Evolutionary conservation across 768 basidiomycete genomes (phyloP), one percentile per base, ranked within the genome.

Genomic region (Boletellus ananiceps): DNA sequence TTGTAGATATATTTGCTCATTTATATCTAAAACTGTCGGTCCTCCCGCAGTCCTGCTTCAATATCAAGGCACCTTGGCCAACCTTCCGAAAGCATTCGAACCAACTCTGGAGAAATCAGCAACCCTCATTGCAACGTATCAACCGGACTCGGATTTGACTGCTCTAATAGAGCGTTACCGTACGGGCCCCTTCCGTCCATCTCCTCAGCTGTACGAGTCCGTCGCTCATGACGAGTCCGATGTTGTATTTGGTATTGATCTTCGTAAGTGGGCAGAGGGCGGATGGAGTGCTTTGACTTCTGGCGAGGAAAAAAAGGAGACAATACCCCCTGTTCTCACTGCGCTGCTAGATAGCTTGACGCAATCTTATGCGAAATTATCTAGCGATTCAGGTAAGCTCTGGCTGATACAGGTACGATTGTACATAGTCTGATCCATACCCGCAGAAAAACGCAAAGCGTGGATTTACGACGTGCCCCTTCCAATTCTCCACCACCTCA

Each of bases 401-500:
- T 43, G 21, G 16, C 18, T 19, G 29, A 37, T 15, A 31, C 41
- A 2, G 15, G 8, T 38, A 15, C 18, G 8, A 14, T 5, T 32
- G 4, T 40, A 19, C 19, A 19, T 19, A 9, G 7, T 41, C 40
- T 55, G 19, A 58, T 35, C 12, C 15, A 32, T 47, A 18, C 46
- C 12, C 32, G 4, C 62, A 84, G 93, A 94, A 65, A 86, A 82
- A 63, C 83, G 94, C 50, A 92, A 86, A 71, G 73, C 85, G 4
- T 97, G 94, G 94, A 89, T 97, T 46, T 98, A 96, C 68, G 92
- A 97, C 58, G 88, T 90, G 4, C 93, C 93, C 1, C 76, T 98
- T 6, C 74, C 82, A 2, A 81, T 82, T 21, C 79, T 88, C 14
- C 94, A 98, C 59, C 86, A 86, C 50, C 81, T 97, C 27, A 84